Evolutionary conservation across 2,329 filamentous ascomycete species (phyloP).

Genomic region (Malbranchea cinnamomea): DNA sequence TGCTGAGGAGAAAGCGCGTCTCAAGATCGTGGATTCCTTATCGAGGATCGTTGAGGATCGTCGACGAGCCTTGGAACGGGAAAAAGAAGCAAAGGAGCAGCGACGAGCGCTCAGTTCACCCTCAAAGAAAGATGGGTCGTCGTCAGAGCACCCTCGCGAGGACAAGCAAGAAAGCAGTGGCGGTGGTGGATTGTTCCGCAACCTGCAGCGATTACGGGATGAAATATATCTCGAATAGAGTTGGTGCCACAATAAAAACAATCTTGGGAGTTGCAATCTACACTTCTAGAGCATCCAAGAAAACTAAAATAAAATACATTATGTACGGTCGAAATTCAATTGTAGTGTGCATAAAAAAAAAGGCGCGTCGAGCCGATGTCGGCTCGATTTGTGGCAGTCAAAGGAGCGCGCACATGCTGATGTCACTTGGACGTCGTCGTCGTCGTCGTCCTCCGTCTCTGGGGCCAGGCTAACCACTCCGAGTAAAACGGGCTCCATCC

Average conservation of each 20-base stretch:
- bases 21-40: constrained; percentile 66
- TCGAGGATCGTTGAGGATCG: constrained; percentile 70
- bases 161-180: constrained; percentile 21
- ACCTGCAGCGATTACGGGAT: constrained; percentile 37
- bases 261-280: not conserved
- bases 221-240: constrained; percentile 37
- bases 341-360: not conserved
- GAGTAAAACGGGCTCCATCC: no score
- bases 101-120: constrained; percentile 9
- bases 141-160: constrained; percentile 13
- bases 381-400: no score
- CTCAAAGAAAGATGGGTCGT: constrained; percentile 14
- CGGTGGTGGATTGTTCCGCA: constrained; percentile 37
- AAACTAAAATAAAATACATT: no score
- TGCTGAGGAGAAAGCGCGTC: constrained; percentile 75
- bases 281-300: no score
- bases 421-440: no score
- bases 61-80: constrained; percentile 33
- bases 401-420: no score
- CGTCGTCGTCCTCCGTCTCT: no score
- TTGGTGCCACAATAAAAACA: not conserved
- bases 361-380: no score
- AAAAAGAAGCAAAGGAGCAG: constrained; percentile 29
- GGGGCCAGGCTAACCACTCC: no score
- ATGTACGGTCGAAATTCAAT: not conserved